Evolutionary conservation across 2,329 filamentous ascomycete genomes (phyloP), one percentile per base, ranked within the genome.

Genomic region (Hymenoscyphus linearis): DNA sequence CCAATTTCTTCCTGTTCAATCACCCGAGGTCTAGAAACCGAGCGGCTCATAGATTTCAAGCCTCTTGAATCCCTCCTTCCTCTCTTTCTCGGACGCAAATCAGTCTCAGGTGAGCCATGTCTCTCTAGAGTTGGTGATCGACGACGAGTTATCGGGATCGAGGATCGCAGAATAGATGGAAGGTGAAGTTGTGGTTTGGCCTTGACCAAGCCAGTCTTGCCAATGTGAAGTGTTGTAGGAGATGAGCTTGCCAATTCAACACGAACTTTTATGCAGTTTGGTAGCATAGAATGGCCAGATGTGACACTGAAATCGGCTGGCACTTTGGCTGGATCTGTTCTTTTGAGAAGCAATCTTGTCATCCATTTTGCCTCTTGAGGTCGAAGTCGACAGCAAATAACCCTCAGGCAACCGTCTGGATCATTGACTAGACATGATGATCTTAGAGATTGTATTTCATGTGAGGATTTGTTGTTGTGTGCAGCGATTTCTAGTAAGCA

Each of bases 351-450:
- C 34, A 97, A 77, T 3, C 93, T 82, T 0, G 90, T 90, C 12
- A 96, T 80, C 93, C 93, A 97, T 75, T 96, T 96, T 3, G 87
- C 88, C 70, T 96, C 90, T 52, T 79, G 78, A 2, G 90, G 83
- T 53, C 79, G 78, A 10, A 91, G 71, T 7, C 83, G 81, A 34
- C 75, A 77, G 68, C 89, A 89, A 0, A 93, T 70, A 0, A 72
- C 71, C 22, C 78, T 78, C 1, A 93, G 73, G 3, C 80, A 72
- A 4, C 76, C 74, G 9, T 25, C 18, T 13, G 18, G n/a, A 50
- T 25, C 44, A 50, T 14, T 10, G 25, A 78, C 73, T 36, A 59
- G 62, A 37, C 62, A 63, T 14, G 55, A 22, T 22, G 40, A 26
- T 12, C 26, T 36, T 52, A 67, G 14, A 25, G 74, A 71, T 53